Evolutionary conservation across 345 rosid genomes (phyloP), one percentile per base, ranked within the genome.

Genomic region (Passiflora organensis): DNA sequence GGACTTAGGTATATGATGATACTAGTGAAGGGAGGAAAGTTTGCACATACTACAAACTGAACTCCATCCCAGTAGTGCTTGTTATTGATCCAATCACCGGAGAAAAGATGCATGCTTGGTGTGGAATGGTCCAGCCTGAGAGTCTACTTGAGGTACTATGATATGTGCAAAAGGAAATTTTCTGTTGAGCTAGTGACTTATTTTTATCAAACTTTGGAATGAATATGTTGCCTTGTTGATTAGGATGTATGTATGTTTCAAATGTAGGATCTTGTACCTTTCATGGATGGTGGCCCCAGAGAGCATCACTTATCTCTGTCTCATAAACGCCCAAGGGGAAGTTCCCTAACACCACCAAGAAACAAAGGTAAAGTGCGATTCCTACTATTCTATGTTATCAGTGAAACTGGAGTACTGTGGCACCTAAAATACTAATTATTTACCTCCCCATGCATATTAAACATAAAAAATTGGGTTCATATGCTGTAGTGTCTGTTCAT

Each of bases 11-110:
- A 18, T 82, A 83, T 71, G 97, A 93, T 56, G 96, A 93, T 73
- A 79, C 91, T 45, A 82, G 89, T 15, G 99, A 85, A 56, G 99
- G 99, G 51, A 79, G 66, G 78, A 94, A 89, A 76, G 96, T 94
- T 19, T 79, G 97, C 73, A 94, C 97, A 41, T 85, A 82, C 67
- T 89, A 89, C 78, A 83, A 70, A 63, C 72, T 94, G 64, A 93
- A 83, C 68, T 80, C 85, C 5, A 69, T 87, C 66, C 99, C 99
- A 11, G 96, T 82, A 45, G 82, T 94, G 46, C 97, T 94, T 6
- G 88, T 94, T 51, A 75, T 94, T 36, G 99, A 94, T 60, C 99
- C 99, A 51, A 82, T 91, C 65, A 87, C 99, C 3, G 99, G 97
- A 53, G 95, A 94, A 70, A 89, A 78, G 73, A 89, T 89, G 95